Evolutionary conservation across 2,329 filamentous ascomycete genomes (phyloP).

Genomic region (Diaporthe sp.): DNA sequence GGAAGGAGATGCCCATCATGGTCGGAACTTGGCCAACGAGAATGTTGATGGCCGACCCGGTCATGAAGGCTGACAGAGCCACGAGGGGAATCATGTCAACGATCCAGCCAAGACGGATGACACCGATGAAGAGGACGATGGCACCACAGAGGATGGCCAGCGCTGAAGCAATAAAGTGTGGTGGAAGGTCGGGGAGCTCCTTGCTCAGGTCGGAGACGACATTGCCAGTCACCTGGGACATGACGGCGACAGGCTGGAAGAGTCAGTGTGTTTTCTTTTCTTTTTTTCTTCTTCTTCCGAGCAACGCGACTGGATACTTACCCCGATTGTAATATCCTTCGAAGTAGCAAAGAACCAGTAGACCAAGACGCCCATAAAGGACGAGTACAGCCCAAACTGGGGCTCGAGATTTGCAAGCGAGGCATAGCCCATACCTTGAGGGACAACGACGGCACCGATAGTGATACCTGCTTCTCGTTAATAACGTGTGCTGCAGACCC

Average conservation of each 20-base stretch:
- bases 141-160: constrained; percentile 81
- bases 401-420: constrained; percentile 81
- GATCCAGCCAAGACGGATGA: constrained; percentile 86
- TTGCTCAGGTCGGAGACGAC: constrained; percentile 75
- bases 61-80: constrained; percentile 96
- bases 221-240: constrained; percentile 90
- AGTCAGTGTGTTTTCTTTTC: constrained; percentile 32
- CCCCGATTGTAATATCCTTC: constrained; percentile 97
- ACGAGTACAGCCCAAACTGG: constrained; percentile 91
- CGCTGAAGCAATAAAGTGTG: constrained; percentile 79
- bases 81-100: constrained; percentile 93
- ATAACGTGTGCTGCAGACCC: constrained; percentile 29
- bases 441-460: constrained; percentile 80
- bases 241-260: constrained; percentile 85
- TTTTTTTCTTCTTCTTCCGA: background rate
- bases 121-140: constrained; percentile 82
- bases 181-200: constrained; percentile 65
- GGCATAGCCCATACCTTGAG: constrained; percentile 96
- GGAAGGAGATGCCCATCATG: constrained; percentile 81
- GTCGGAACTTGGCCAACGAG: constrained; percentile 83
- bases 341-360: constrained; percentile 99
- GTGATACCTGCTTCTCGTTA: constrained; percentile 54
- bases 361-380: constrained; percentile 92
- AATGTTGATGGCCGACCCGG: constrained; percentile 92
- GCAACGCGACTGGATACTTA: constrained; percentile 55